Evolutionary conservation across 192 early-diverging fungal genomes (phyloP), one percentile per base, ranked within the genome.

Genomic region (Backusella circina): DNA sequence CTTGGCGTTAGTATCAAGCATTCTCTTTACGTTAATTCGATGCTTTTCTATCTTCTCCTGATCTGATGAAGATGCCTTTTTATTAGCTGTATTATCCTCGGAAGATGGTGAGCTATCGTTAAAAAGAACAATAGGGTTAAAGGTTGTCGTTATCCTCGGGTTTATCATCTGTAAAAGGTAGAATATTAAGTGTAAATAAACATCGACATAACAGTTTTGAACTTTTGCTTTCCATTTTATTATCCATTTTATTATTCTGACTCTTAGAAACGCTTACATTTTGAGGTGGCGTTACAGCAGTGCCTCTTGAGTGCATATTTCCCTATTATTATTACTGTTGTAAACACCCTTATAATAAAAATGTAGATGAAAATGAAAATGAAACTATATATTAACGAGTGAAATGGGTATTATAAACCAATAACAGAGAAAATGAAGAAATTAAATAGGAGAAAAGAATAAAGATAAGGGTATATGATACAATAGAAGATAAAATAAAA

Each of bases 1-100:
- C 36, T 76, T 47, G 5, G 75, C 69, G 39, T 76, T 76, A 7
- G 28, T 4, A 31, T 71, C 41, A n/a, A 76, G 51, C 75, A 76
- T 76, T 39, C 71, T 57, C 10, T 18, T 47, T 23, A 69, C 70
- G 12, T 65, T 76, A 18, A 65, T 30, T 31, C 57, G 51, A 47
- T 76, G 75, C 12, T 38, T 39, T 21, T 76, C 54, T 35, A 76
- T 76, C 35, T 2, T 41, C n/a, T 51, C 41, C 15, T 71, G 44
- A 5, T 32, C 18, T 28, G 23, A 47, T 28, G 12, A n/a, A 28
- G 9, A n/a, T 71, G 6, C 2, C 5, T 6, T n/a, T 8, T 3
- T 68, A 68, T 36, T 21, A 21, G 0, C 35, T 21, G n/a, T 4
- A 13, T 12, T 37, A 28, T 61, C 13, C n/a, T 61, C 12, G 54